Evolutionary conservation across 228 moss, liverwort and hornwort species (phyloP).

Genomic region (Sphagnum magellanicum): DNA sequence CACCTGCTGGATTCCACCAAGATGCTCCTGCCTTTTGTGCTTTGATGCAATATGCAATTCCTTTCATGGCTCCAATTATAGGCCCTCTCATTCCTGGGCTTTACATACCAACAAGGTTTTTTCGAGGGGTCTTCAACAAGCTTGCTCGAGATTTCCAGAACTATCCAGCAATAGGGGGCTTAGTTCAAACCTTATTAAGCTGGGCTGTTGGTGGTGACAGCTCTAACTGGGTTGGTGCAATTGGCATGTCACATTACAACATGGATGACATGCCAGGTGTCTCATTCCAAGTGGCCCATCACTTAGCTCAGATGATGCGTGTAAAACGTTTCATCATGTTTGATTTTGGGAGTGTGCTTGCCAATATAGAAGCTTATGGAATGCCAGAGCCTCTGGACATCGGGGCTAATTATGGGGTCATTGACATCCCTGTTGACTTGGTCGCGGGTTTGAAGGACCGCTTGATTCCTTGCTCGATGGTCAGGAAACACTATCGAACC

Average conservation of each 20-base stretch:
- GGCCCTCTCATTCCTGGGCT: slow-evolving; percentile 63
- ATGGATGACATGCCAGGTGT: slow-evolving; percentile 98
- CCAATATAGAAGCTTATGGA: slow-evolving; percentile 67
- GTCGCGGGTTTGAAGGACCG: slow-evolving; percentile 78
- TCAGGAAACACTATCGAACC: slow-evolving; percentile 56
- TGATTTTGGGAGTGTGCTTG: slow-evolving; percentile 47
- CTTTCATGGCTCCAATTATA: slow-evolving; percentile 42
- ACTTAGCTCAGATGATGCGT: slow-evolving; percentile 87
- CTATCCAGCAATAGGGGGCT: slow-evolving; percentile 80
- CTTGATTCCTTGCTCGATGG: slow-evolving; percentile 73
- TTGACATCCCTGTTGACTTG: slow-evolving; percentile 80
- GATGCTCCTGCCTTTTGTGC: slow-evolving; percentile 49
- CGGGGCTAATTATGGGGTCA: slow-evolving; percentile 55
- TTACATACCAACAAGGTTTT: slow-evolving; percentile 88
- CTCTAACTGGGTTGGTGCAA: slow-evolving; percentile 88
- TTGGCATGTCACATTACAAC: slow-evolving; percentile 92
- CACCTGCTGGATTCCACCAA: slow-evolving; percentile 87
- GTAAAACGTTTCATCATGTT: slow-evolving; percentile 60
- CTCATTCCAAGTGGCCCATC: slow-evolving; percentile 52
- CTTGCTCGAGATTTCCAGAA: slow-evolving; percentile 82
- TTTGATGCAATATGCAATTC: slow-evolving; percentile 35
- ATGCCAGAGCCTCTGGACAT: slow-evolving; percentile 60
- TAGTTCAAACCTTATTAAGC: slow-evolving; percentile 77
- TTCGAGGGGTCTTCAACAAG: slow-evolving; percentile 84
- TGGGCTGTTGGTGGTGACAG: slow-evolving; percentile 64